Evolutionary conservation across 1,284 basidiomycete genomes (phyloP).

Genomic region (Ustilago trichophora): DNA sequence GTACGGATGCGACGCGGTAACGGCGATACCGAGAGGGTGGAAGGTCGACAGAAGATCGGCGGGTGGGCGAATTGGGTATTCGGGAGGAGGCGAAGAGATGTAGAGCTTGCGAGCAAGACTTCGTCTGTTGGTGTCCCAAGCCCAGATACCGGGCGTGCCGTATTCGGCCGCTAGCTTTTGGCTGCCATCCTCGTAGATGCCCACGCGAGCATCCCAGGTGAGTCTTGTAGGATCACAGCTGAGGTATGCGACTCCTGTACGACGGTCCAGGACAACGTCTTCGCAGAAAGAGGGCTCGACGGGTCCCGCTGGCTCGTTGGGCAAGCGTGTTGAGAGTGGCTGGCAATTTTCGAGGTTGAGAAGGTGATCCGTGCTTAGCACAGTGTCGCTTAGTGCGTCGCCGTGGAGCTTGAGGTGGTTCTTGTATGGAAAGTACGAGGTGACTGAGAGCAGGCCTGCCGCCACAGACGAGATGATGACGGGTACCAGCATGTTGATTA

Average conservation of each 20-base stretch:
- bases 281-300: slow-evolving; percentile 52
- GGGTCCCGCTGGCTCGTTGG: slow-evolving; percentile 32
- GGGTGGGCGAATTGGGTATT: slow-evolving; percentile 23
- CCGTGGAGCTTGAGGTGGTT: slow-evolving; percentile 41
- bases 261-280: slow-evolving; percentile 45
- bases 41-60: slow-evolving; percentile 31
- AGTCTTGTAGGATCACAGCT: slow-evolving; percentile 51
- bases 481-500: slow-evolving; percentile 23
- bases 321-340: slow-evolving; percentile 17
- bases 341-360: slow-evolving; percentile 41
- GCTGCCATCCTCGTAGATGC: slow-evolving; percentile 34
- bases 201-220: slow-evolving; percentile 46
- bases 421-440: slow-evolving; percentile 43
- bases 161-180: slow-evolving; percentile 12
- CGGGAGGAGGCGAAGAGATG: slow-evolving; percentile 41
- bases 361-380: neutral
- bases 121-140: slow-evolving; percentile 40
- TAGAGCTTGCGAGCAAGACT: slow-evolving; percentile 31
- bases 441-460: slow-evolving; percentile 33
- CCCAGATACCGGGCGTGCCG: slow-evolving; percentile 45
- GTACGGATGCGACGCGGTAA: slow-evolving; percentile 40
- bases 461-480: slow-evolving; percentile 32
- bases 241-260: slow-evolving; percentile 47
- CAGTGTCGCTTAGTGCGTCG: slow-evolving; percentile 2
- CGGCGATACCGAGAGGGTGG: slow-evolving; percentile 49